Percentiles rank a stretch among this genome's conserved stretches.
Evolutionary conservation across 768 basidiomycete species (phyloP).

Genomic region (Phlebiopsis gigantea): DNA sequence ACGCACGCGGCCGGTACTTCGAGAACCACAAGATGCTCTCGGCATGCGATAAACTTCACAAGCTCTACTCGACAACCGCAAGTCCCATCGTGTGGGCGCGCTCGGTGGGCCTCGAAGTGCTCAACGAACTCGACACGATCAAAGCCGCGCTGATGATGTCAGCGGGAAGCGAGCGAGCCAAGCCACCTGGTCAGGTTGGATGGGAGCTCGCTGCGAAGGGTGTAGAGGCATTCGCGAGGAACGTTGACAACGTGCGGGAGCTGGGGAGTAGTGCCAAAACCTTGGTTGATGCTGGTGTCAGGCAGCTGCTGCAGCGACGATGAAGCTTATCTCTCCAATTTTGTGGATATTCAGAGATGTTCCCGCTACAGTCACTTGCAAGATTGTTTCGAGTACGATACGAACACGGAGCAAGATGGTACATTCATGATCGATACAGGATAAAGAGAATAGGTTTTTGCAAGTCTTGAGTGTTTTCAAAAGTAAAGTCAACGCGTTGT

Average conservation of each 20-base stretch:
- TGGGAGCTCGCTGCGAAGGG: constrained; percentile 34
- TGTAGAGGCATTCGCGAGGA: constrained; percentile 33
- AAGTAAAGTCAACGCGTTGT: no score
- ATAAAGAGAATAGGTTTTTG: no score
- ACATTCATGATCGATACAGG: not conserved
- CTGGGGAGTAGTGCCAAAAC: constrained; percentile 13
- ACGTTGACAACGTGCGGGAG: constrained; percentile 34
- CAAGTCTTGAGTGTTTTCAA: no score
- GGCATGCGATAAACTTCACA: constrained; percentile 85
- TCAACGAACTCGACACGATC: constrained; percentile 82
- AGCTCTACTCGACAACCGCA: constrained; percentile 67
- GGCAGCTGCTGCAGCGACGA: constrained; percentile 13
- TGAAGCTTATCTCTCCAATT: no score
- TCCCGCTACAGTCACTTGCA: no score
- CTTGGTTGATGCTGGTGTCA: constrained; percentile 15
- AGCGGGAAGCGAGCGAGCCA: constrained; percentile 46
- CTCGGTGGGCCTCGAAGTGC: constrained; percentile 80
- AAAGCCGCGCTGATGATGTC: constrained; percentile 82
- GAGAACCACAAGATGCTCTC: constrained; percentile 84
- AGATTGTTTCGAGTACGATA: no score
- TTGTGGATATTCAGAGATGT: no score
- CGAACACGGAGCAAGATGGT: no score
- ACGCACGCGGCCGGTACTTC: constrained; percentile 77
- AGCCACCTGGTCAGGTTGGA: constrained; percentile 10
- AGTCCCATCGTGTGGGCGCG: constrained; percentile 81